A percentile compares a stretch with the other conserved stretches of the same genome.
These are phyloP conservation scores for Pleurotus pulmonarius DNA, from an alignment of 768 basidiomycete genomes.

Conservation along the genomic window DNA sequence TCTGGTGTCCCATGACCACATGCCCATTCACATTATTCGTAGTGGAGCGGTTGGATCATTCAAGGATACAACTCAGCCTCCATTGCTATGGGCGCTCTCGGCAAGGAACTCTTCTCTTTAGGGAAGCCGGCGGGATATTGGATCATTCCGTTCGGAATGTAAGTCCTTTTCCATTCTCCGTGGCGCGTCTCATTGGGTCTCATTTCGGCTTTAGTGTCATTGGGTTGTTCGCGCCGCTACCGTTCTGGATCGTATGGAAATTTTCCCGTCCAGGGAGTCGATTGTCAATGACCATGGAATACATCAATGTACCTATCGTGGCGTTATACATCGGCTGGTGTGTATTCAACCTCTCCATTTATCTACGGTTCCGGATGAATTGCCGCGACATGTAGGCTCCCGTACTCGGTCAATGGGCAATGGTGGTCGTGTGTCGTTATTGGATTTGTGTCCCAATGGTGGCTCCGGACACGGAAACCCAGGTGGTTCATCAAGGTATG, in stretches of 20 bases:
- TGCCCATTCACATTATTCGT: not conserved
- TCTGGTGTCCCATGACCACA: not conserved
- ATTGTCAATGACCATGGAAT: conserved; percentile 31
- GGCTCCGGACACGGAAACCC: conserved; percentile 38
- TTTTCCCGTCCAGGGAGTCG: conserved; percentile 27
- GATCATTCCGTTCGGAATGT: conserved; percentile 46
- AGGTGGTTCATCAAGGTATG: conserved; percentile 44
- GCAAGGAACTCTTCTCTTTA: conserved; percentile 47
- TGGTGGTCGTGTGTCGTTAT: conserved; percentile 54
- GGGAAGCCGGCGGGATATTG: conserved; percentile 40
- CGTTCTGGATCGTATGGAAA: conserved; percentile 44
- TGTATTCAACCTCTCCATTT: conserved; percentile 9
- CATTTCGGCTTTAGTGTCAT: conserved; percentile 25
- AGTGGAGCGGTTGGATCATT: conserved; percentile 53
- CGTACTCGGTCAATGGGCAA: conserved; percentile 52
- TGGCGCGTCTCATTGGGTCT: not conserved
- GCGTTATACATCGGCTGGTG: conserved; percentile 32
- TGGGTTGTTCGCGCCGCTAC: conserved; percentile 45
- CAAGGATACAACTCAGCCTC: conserved; percentile 52
- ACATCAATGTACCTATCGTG: conserved; percentile 44
- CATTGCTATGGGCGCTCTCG: conserved; percentile 52
- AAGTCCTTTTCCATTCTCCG: conserved; percentile 8
- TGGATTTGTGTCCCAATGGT: conserved; percentile 45
- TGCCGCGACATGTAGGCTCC: conserved; percentile 23
- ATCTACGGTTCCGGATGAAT: not conserved